A percentile compares a stretch with the other conserved stretches of the same genome.
Conservation (phyloP, 1,139 yeast species). For the Pichia inconspicua region DNA sequence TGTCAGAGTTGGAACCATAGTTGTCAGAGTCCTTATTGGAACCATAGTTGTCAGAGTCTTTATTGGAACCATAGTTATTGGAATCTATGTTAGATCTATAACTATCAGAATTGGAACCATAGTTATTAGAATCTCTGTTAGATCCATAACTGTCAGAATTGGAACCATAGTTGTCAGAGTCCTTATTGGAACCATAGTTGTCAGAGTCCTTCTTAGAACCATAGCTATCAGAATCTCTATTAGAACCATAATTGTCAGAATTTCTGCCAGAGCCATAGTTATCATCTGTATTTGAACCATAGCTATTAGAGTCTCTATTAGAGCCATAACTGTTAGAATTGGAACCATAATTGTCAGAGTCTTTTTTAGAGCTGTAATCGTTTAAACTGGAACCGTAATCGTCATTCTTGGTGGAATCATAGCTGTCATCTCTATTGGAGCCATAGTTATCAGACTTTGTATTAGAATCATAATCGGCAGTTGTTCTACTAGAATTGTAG, state of each 20-base stretch:
- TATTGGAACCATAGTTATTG: slow-evolving; percentile 7
- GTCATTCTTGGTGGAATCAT: slow-evolving; percentile 7
- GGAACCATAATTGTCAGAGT: slow-evolving; percentile 1
- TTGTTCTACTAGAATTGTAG: neutral
- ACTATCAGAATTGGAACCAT: neutral
- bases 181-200: slow-evolving; percentile 10
- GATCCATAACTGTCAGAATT: neutral
- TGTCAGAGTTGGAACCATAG: slow-evolving; percentile 10
- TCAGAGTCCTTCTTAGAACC: slow-evolving; percentile 6
- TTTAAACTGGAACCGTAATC: slow-evolving; percentile 8
- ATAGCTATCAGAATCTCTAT: slow-evolving; percentile 4
- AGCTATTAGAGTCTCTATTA: too few species aligned
- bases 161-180: slow-evolving; percentile 1
- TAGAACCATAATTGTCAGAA: slow-evolving; percentile 12
- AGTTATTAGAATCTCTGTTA: too few species aligned
- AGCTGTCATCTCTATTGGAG: slow-evolving; percentile 1
- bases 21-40: slow-evolving; percentile 6
- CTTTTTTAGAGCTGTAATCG: slow-evolving; percentile 10
- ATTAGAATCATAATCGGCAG: neutral
- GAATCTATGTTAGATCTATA: slow-evolving; percentile 8
- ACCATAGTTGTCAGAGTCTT: slow-evolving; percentile 12
- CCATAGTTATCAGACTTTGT: too few species aligned
- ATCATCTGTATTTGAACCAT: neutral
- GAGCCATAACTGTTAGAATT: neutral
- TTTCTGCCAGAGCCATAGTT: slow-evolving; percentile 8